Evolutionary conservation across 805 yeast genomes (phyloP), one percentile per base, ranked within the genome.

Genomic region (Spathaspora hagerdaliae): DNA sequence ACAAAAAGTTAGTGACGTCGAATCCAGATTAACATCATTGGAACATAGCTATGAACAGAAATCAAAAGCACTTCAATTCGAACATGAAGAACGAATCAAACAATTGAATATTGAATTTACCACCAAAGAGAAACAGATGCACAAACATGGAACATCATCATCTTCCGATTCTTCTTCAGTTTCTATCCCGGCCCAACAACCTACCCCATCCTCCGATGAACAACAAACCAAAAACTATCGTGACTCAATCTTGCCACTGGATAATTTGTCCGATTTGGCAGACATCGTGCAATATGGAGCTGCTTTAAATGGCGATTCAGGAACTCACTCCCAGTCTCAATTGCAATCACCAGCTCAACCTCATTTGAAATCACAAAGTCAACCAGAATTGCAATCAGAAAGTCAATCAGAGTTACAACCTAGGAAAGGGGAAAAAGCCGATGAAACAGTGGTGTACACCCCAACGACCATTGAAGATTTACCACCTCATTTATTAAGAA

Each of bases 271-370:
- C n/a, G 74, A 69, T 47, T 59, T 66, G 29, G 54, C 70, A 3
- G 66, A 66, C 45, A 64, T 69, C 38, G 73, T 71, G 1, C 48
- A 60, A 31, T 69, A 65, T 48, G 73, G 72, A 7, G 72, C 69
- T 26, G 47, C 50, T 4, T 53, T 67, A 44, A 64, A 65, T 44
- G 69, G 62, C 9, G 68, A 65, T 11, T 13, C 14, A 10, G 11
- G 11, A 26, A 11, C 31, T 6, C 37, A 13, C 10, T 3, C 10
- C 12, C 43, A 41, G 29, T 6, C 41, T n/a, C 19, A 31, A 24
- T 19, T 9, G 19, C 44, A 36, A 34, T 31, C 19, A n/a, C 45
- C 36, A 34, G 4, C 19, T 34, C 3, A 6, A 10, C 10, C 9
- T 35, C 12, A 35, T 2, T 9, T 8, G 11, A 2, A 10, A 10